A percentile compares a stretch with the other conserved stretches of the same genome.
Conservation (phyloP, 208 protist species). For the Trypanosoma avium region DNA sequence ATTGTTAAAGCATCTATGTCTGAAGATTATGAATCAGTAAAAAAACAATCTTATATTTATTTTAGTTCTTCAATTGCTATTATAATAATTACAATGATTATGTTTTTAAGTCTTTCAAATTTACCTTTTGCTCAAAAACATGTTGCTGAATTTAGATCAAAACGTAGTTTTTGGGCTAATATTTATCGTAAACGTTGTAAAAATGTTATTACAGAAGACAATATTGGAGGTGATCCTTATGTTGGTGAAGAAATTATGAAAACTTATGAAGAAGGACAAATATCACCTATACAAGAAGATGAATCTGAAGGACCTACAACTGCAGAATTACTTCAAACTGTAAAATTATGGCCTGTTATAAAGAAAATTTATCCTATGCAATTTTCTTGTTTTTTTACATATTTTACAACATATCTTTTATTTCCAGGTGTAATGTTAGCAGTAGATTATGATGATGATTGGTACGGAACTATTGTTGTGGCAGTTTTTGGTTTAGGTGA, state of each 20-base stretch:
- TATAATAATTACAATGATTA: constrained; percentile 47
- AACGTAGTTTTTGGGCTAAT: constrained; percentile 18
- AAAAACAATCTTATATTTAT: constrained; percentile 70
- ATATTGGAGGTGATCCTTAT: not conserved
- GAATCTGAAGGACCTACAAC: constrained; percentile 35
- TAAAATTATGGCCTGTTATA: constrained; percentile 60
- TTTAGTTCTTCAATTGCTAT: constrained; percentile 68
- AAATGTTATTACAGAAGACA: not conserved
- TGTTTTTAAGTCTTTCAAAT: constrained; percentile 45
- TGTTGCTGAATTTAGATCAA: constrained; percentile 71
- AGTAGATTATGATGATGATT: constrained; percentile 45
- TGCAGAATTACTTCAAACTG: constrained; percentile 55
- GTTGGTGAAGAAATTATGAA: not conserved
- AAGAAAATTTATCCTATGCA: constrained; percentile 80
- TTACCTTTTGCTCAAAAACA: constrained; percentile 64
- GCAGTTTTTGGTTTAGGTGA: constrained; percentile 70
- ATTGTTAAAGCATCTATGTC: constrained; percentile 68
- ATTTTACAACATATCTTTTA: constrained; percentile 66
- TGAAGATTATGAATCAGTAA: constrained; percentile 40
- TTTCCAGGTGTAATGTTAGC: constrained; percentile 75
- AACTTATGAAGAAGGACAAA: not conserved
- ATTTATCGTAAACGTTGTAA: constrained; percentile 7
- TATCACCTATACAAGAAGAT: not conserved
- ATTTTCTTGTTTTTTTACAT: constrained; percentile 66
- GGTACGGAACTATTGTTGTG: constrained; percentile 79